Evolutionary conservation across 2,329 filamentous ascomycete species (phyloP), one percentile per base, ranked within the genome.

Genomic region (Dryadomyces quercivorus): DNA sequence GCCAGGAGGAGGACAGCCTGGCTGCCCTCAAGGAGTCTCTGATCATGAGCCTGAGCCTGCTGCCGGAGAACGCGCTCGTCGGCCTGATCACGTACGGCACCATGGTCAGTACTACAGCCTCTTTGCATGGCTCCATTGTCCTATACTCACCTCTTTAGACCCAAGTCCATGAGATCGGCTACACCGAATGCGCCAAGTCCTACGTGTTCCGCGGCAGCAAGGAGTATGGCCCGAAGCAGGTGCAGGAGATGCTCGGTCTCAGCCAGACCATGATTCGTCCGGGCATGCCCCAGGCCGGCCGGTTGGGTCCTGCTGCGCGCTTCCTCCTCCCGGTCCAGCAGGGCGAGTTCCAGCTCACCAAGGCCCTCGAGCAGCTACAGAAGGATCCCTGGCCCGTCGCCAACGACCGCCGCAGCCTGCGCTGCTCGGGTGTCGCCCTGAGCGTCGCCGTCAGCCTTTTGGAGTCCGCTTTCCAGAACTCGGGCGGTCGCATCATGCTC

Each of bases 191-290:
- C 70, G 89, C 93, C 60, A 98, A 97, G 72, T 96, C 92, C 6
- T 98, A 96, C 65, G 93, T 98, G 45, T 98, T 98, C 78, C 83
- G 92, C 55, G 93, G 93, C 43, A 96, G 84, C 76, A 98, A 97
- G 75, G 93, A 98, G 65, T 98, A 98, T 69, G 80, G 84, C n/a
- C 88, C 91, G 53, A 97, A 97, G 73, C 91, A 97, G 68, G 90
- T 98, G n/a, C 92, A 97, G 70, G 93, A 98, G 66, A 98, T 98
- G 93, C 84, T 98, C 51, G 93, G 91, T 31, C 77, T 96, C 54
- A 76, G 84, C 50, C 80, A 85, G 20, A 76, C 86, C 22, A 82
- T 82, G 40, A 69, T 89, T 59, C 83, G 93, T 60, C 89, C 90
- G 22, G 82, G 82, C 54, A 81, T 86, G 70, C 81, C 82, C 59